phyloP scores from a whole-genome alignment of 805 yeast genomes.

The Hanseniaspora occidentalis region DNA sequence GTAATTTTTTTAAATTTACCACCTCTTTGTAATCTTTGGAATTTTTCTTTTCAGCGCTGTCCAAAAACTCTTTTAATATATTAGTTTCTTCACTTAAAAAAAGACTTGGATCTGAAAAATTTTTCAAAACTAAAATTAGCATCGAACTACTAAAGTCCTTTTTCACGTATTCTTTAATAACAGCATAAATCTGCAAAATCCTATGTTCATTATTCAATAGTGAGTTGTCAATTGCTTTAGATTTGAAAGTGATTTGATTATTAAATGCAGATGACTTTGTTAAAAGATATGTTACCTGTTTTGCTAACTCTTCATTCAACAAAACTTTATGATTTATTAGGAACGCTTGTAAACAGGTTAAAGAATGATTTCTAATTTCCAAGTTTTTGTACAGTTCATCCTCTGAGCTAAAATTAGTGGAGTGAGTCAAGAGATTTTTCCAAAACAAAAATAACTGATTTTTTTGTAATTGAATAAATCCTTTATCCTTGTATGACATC shows the following conservation, averaged over 20 bases:
- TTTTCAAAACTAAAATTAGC: constrained; percentile 27
- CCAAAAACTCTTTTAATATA: constrained; percentile 4
- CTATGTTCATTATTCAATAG: constrained; percentile 30
- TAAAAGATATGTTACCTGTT: constrained; percentile 36
- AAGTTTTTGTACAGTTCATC: constrained; percentile 28
- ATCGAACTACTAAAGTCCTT: constrained; percentile 28
- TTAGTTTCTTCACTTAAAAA: constrained; percentile 8
- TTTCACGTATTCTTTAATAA: constrained; percentile 22
- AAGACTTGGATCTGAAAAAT: constrained; percentile 34
- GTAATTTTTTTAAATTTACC: constrained; percentile 13
- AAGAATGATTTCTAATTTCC: constrained; percentile 45
- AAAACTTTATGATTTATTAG: constrained; percentile 24
- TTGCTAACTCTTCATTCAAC: constrained; percentile 31
- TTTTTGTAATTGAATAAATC: constrained; percentile 40
- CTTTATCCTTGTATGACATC: constrained; percentile 42
- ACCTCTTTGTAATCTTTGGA: constrained; percentile 11
- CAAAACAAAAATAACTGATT: constrained; percentile 51
- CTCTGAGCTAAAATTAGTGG: constrained; percentile 26
- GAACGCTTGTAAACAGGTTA: constrained; percentile 45
- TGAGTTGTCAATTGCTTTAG: constrained; percentile 19
- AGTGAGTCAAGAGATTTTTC: constrained; percentile 45
- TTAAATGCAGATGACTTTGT: constrained; percentile 28
- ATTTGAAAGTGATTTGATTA: constrained; percentile 19
- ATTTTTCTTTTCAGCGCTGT: constrained; percentile 11
- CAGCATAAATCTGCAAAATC: constrained; percentile 33